Base-by-base conservation (phyloP, 164 flowering plant genomes). In the Vitis labrusca region DNA sequence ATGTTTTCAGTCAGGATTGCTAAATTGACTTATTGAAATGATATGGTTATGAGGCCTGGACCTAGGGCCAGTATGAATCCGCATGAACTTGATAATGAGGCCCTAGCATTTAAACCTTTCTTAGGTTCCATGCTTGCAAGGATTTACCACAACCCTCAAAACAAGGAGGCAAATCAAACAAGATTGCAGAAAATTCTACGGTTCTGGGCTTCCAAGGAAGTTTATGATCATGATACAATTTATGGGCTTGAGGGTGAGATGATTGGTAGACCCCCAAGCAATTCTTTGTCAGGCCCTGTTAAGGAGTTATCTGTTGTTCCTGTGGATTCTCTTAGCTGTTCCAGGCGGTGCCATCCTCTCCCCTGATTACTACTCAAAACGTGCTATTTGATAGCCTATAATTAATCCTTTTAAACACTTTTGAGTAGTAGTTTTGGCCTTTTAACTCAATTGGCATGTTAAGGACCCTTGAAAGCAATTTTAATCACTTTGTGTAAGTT, bases 141-240 rank as follows among this genome's bases (percentile, higher is more conserved):
- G 80, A 77, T 96, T 66, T 96, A 88, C 75, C 97, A 96, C 82
- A 88, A 89, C 74, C 97, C 97, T 73, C 91, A 83, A 19, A 89
- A 91, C 70, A 90, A 84, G 81, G 98, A 93, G 68, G 98, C 88
- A 72, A 93, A 92, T 75, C 98, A 89, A 75, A 81, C 93, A 65
- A 88, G 94, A 27, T 75, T 96, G 67, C 91, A 93, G 85, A 88
- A 92, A 75, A 89, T 96, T 29, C 55, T 96, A 49, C 94, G 92
- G 78, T 96, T 96, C 73, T 96, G 99, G 99, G 95, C 86, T 52
- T 85, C 99, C n/a, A 96, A 93, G 75, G 97, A 93, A 74, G 97
- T 96, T 76, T 96, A 79, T 80, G 97, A 93, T 74, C 88, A 82
- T 65, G 97, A 91, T 67, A 87, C 93, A 17, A 88, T 96, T 66